phyloP scores from a whole-genome alignment of 116 monocot genomes.

The Thalassia testudinum region DNA sequence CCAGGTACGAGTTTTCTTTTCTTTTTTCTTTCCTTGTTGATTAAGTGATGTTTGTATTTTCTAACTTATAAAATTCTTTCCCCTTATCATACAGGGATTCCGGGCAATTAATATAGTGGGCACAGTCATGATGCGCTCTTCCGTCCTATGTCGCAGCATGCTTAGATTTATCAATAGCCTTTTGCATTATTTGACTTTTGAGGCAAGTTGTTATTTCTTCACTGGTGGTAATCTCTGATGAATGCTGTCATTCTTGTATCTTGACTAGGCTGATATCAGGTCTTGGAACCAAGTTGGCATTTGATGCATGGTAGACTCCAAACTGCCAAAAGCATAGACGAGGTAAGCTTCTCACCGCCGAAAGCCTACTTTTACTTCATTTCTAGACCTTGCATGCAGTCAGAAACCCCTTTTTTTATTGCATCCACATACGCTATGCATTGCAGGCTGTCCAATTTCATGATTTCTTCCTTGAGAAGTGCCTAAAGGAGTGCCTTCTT shows the following conservation, averaged over 20 bases:
- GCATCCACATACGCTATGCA: background rate
- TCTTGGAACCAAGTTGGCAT: constrained; percentile 99
- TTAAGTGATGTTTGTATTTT: too few relatives aligned
- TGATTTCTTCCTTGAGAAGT: constrained; percentile 87
- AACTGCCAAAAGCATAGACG: constrained; percentile 90
- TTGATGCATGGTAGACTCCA: constrained; percentile 72
- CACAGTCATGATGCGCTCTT: constrained; percentile 64
- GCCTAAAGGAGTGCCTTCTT: constrained; percentile 91
- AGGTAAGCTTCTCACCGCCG: constrained; percentile 23
- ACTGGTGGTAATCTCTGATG: background rate
- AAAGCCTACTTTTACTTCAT: background rate
- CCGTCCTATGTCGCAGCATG: constrained; percentile 86
- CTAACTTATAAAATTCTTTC: background rate
- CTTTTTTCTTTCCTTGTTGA: background rate
- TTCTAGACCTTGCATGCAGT: background rate
- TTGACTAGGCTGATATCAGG: constrained; percentile 25
- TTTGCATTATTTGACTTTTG: constrained; percentile 90
- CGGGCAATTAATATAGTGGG: constrained; percentile 54
- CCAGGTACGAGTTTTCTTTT: constrained; percentile 48
- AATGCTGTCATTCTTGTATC: background rate
- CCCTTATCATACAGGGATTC: constrained; percentile 38
- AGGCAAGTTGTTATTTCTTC: constrained; percentile 29
- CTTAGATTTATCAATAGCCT: constrained; percentile 93
- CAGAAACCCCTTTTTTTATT: too few relatives aligned
- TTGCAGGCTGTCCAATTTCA: constrained; percentile 82